Percentiles rank a stretch among this genome's conserved stretches.
Evolutionary conservation across 2,329 filamentous ascomycete genomes (phyloP).

Genomic region (Macrophomina pseudophaseolina): DNA sequence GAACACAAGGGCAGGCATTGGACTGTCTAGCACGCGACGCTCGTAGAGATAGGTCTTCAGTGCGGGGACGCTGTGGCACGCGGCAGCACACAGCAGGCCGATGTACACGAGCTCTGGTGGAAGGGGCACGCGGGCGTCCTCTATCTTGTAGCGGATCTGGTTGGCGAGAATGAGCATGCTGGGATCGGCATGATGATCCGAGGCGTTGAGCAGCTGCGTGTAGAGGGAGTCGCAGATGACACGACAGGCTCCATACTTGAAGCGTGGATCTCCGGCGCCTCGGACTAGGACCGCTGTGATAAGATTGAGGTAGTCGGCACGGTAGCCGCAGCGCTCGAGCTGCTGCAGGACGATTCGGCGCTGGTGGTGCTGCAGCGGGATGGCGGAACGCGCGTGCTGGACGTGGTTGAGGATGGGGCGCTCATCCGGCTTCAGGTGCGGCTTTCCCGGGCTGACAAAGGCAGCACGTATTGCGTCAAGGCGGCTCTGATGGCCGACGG

Average conservation of each 20-base stretch:
- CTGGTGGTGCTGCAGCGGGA: not conserved
- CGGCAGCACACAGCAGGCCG: conserved; percentile 4
- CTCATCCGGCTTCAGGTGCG: not conserved
- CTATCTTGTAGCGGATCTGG: conserved; percentile 16
- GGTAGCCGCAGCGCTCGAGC: not conserved
- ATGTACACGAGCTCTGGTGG: not conserved
- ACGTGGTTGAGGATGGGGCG: too few relatives aligned
- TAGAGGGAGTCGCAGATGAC: not conserved
- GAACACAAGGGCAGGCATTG: not conserved
- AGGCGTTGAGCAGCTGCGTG: not conserved
- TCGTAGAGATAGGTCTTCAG: not conserved
- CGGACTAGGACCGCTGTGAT: not conserved
- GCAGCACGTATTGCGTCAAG: not conserved
- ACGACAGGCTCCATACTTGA: not conserved
- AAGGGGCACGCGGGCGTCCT: not conserved
- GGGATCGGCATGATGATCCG: not conserved
- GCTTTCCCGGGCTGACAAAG: not conserved
- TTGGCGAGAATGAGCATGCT: not conserved
- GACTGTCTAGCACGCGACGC: too few relatives aligned
- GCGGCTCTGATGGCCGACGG: not conserved
- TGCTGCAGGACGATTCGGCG: not conserved
- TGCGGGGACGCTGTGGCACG: not conserved
- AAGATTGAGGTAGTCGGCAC: conserved; percentile 1
- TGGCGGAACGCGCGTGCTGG: not conserved
- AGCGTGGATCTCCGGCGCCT: not conserved